Conservation (phyloP, 305 asterid species). For the Galium porrigens region DNA sequence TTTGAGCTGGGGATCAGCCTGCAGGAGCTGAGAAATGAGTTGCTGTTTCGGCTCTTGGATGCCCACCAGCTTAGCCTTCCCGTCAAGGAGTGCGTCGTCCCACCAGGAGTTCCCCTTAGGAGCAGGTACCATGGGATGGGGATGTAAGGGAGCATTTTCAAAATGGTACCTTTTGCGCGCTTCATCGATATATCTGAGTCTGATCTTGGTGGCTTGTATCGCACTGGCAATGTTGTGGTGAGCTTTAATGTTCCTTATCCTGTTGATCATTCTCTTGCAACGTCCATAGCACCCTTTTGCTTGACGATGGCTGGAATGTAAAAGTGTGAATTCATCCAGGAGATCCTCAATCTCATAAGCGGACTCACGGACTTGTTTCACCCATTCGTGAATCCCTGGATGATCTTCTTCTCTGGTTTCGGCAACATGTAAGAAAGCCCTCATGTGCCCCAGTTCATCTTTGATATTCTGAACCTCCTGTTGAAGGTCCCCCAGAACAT, state of each 20-base stretch:
- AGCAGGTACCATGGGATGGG: neutral
- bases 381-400: slow-evolving; percentile 10
- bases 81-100: neutral
- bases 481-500: neutral
- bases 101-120: slow-evolving; percentile 7
- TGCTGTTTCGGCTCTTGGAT: slow-evolving; percentile 9
- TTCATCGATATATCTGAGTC: neutral
- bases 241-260: slow-evolving; percentile 3
- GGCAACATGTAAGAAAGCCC: slow-evolving; percentile 1
- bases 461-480: neutral
- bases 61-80: slow-evolving; percentile 8
- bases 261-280: neutral
- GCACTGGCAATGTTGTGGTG: slow-evolving; percentile 2
- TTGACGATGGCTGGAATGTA: neutral
- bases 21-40: slow-evolving; percentile 9
- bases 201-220: neutral
- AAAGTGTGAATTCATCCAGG: slow-evolving; percentile 10
- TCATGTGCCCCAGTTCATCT: slow-evolving; percentile 8
- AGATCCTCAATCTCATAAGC: slow-evolving; percentile 10
- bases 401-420: slow-evolving; percentile 1
- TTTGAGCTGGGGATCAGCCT: neutral
- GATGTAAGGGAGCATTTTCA: neutral
- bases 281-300: slow-evolving; percentile 2
- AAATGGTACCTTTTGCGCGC: neutral
- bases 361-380: slow-evolving; percentile 7